These are phyloP conservation scores for Mortierella alpina DNA, from an alignment of 192 early-diverging fungal genomes.

Conservation along the genomic window DNA sequence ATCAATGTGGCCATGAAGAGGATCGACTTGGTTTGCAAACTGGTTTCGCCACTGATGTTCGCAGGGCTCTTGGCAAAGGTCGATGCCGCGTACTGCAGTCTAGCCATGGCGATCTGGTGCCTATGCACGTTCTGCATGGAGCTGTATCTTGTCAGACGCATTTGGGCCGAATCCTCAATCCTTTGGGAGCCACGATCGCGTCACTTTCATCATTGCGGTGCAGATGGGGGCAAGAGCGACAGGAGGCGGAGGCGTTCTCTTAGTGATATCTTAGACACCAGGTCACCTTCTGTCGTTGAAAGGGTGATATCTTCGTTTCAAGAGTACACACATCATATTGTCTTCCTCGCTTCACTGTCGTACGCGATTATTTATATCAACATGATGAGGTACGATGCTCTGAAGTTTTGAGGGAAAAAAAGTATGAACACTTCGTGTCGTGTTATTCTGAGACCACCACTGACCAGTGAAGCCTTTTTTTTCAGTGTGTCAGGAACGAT, in stretches of 20 bases:
- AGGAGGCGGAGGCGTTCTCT: background rate
- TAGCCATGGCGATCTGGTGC: slow-evolving; percentile 36
- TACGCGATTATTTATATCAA: slow-evolving; percentile 52
- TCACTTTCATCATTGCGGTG: background rate
- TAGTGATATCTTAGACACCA: background rate
- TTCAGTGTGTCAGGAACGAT: slow-evolving; percentile 45
- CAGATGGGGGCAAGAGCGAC: background rate
- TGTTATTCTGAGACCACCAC: background rate
- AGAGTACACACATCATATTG: slow-evolving; percentile 27
- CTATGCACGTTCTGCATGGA: slow-evolving; percentile 24
- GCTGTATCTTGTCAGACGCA: slow-evolving; percentile 20
- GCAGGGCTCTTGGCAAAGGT: slow-evolving; percentile 29
- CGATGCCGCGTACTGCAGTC: slow-evolving; percentile 25
- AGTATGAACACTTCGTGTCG: background rate
- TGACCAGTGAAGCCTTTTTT: background rate
- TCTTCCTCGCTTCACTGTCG: slow-evolving; percentile 40
- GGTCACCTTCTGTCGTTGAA: background rate
- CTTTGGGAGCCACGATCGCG: slow-evolving; percentile 23
- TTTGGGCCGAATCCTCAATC: slow-evolving; percentile 20
- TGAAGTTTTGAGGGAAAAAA: background rate
- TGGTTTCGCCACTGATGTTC: slow-evolving; percentile 41
- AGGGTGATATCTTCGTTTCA: slow-evolving; percentile 11
- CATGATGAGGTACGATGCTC: slow-evolving; percentile 34
- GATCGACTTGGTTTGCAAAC: slow-evolving; percentile 53
- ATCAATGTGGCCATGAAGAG: slow-evolving; percentile 44